Percentiles rank a stretch among this genome's conserved stretches.
Evolutionary conservation across 1,139 yeast genomes (phyloP).

Genomic region (Candida sp.): DNA sequence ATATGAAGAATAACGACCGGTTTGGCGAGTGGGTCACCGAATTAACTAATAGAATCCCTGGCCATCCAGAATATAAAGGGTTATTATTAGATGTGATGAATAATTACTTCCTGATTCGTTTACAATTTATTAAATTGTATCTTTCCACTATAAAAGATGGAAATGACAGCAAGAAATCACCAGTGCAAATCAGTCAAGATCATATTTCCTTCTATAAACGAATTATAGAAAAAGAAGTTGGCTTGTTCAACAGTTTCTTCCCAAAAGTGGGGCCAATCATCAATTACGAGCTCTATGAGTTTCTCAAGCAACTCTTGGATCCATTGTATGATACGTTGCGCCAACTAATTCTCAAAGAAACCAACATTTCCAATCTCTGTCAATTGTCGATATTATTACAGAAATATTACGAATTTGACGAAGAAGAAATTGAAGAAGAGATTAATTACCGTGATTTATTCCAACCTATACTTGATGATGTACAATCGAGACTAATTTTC

Average conservation of each 20-base stretch:
- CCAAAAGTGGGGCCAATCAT: constrained; percentile 11
- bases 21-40: constrained; percentile 42
- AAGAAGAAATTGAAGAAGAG: constrained; percentile 26
- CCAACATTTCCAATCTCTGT: constrained; percentile 63
- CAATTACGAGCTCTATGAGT: constrained; percentile 39
- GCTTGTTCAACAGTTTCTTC: constrained; percentile 56
- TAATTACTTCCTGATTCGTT: constrained; percentile 59
- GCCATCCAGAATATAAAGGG: constrained; percentile 61
- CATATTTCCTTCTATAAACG: constrained; percentile 56
- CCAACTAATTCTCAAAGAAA: constrained; percentile 63
- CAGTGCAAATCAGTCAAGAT: constrained; percentile 58
- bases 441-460: constrained; percentile 55
- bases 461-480: constrained; percentile 70
- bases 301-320: constrained; percentile 64
- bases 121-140: constrained; percentile 40
- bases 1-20: constrained; percentile 20
- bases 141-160: constrained; percentile 19
- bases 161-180: constrained; percentile 13
- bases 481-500: constrained; percentile 77
- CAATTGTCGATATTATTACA: constrained; percentile 72
- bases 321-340: constrained; percentile 75
- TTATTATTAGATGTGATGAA: constrained; percentile 62
- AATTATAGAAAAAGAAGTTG: constrained; percentile 58
- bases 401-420: constrained; percentile 65
- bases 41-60: constrained; percentile 45